Evolutionary conservation across 2,329 filamentous ascomycete genomes (phyloP), one percentile per base, ranked within the genome.

Genomic region (Calycina marina): DNA sequence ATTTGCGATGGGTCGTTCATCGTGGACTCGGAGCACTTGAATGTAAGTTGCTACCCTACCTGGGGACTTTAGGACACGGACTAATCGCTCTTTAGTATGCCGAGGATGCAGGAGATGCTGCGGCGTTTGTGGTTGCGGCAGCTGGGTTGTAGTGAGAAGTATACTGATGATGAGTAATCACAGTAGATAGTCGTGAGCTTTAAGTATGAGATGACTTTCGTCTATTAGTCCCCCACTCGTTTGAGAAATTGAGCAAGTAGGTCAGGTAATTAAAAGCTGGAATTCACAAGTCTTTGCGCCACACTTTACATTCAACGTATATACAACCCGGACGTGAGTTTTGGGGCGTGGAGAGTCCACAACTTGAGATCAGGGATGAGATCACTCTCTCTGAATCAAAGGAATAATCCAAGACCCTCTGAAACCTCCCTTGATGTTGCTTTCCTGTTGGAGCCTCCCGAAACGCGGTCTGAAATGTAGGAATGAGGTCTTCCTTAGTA

Each of bases 371-470:
- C 30, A 32, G 30, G 5, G 30, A 14, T 12, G 30, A 32, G 9
- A 32, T 24, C 18, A 32, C 20, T 22, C 18, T 32, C 18, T 32
- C 18, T 6, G 30, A 20, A 16, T 32, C 30, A 72, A 30, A 83
- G 14, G 25, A 27, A 9, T 14, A 14, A 13, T 27, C 25, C 9
- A 13, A 13, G 25, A 27, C 6, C 14, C 25, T 14, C 14, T 8
- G 25, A 27, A 27, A 9, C 9, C 25, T 6, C 9, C 25, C 25
- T 13, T 8, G 25, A 27, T 27, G 9, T 9, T 27, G 14, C 14
- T 9, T 8, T 8, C 14, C n/a, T n/a, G n/a, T n/a, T n/a, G n/a
- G n/a, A n/a, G n/a, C n/a, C n/a, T n/a, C n/a, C n/a, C n/a, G n/a
- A n/a, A n/a, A n/a, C n/a, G n/a, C n/a, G n/a, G n/a, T n/a, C n/a